Evolutionary conservation across 371 early-diverging fungal species (phyloP).

Genomic region (Actinomortierella ambigua): DNA sequence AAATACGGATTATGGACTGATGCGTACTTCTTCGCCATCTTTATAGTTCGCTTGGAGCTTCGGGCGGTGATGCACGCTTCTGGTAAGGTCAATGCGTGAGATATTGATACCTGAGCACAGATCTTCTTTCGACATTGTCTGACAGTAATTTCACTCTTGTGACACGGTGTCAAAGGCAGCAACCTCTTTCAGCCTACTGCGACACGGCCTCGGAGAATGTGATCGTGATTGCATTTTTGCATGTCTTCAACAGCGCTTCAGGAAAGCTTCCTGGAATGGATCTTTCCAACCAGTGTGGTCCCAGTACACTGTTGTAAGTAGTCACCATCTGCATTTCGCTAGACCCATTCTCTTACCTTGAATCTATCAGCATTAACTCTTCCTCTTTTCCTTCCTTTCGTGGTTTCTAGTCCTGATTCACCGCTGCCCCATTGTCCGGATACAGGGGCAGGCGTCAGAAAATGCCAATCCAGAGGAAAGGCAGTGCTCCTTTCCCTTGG

Average conservation of each 20-base stretch:
- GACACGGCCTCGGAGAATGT: constrained; percentile 57
- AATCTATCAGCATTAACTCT: neutral
- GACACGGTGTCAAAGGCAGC: constrained; percentile 24
- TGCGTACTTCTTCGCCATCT: neutral
- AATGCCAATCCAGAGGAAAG: constrained; percentile 67
- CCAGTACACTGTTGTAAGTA: constrained; percentile 33
- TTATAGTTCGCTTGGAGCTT: constrained; percentile 22
- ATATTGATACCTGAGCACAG: no score
- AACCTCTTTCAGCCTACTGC: constrained; percentile 64
- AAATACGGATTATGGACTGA: neutral
- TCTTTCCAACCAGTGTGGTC: constrained; percentile 65
- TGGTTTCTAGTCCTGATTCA: constrained; percentile 48
- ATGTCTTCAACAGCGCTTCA: constrained; percentile 59
- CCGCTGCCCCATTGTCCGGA: constrained; percentile 59
- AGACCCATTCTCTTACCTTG: neutral
- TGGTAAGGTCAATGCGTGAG: neutral
- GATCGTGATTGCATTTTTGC: constrained; percentile 65
- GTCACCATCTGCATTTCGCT: neutral
- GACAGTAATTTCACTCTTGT: neutral
- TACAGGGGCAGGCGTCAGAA: constrained; percentile 64
- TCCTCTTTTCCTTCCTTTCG: neutral
- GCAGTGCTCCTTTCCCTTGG: constrained; percentile 70
- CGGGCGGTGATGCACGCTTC: constrained; percentile 21
- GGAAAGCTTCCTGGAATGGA: constrained; percentile 55
- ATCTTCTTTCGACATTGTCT: neutral